A percentile compares a stretch with the other conserved stretches of the same genome.
These are phyloP conservation scores for Colletotrichum theobromicola DNA, from an alignment of 2,329 filamentous ascomycete species.

Conservation along the genomic window DNA sequence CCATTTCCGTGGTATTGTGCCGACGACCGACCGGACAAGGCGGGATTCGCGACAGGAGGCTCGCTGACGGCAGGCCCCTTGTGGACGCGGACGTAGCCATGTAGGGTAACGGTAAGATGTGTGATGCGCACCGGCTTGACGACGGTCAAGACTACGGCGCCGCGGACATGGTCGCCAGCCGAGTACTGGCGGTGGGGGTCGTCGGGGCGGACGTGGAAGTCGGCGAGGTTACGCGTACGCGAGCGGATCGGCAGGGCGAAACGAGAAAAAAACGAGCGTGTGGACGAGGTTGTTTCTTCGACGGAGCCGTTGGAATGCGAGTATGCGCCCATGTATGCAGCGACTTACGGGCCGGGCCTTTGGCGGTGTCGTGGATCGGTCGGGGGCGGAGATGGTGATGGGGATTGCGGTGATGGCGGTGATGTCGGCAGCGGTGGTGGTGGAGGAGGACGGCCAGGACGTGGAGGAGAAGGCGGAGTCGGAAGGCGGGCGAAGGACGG, in stretches of 20 bases:
- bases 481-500: slow-evolving; percentile 24
- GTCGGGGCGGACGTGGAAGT: slow-evolving; percentile 79
- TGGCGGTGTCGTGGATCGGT: slow-evolving; percentile 16
- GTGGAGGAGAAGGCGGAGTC: slow-evolving; percentile 22
- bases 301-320: slow-evolving; percentile 44
- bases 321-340: slow-evolving; percentile 51
- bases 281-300: slow-evolving; percentile 43
- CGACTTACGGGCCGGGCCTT: slow-evolving; percentile 21
- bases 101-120: slow-evolving; percentile 78
- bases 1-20: slow-evolving; percentile 74
- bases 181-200: slow-evolving; percentile 80
- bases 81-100: slow-evolving; percentile 81
- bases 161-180: slow-evolving; percentile 76
- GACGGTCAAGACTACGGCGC: slow-evolving; percentile 74
- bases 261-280: slow-evolving; percentile 56
- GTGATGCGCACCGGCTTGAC: slow-evolving; percentile 79
- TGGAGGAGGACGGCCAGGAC: slow-evolving; percentile 25
- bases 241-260: slow-evolving; percentile 56
- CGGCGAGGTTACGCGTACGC: slow-evolving; percentile 68
- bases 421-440: slow-evolving; percentile 19
- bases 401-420: slow-evolving; percentile 28
- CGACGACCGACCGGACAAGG: slow-evolving; percentile 41
- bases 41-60: slow-evolving; percentile 49
- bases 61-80: slow-evolving; percentile 68
- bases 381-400: neutral